Conservation (phyloP, 2,329 filamentous ascomycete genomes). For the Phialocephala sp. region DNA sequence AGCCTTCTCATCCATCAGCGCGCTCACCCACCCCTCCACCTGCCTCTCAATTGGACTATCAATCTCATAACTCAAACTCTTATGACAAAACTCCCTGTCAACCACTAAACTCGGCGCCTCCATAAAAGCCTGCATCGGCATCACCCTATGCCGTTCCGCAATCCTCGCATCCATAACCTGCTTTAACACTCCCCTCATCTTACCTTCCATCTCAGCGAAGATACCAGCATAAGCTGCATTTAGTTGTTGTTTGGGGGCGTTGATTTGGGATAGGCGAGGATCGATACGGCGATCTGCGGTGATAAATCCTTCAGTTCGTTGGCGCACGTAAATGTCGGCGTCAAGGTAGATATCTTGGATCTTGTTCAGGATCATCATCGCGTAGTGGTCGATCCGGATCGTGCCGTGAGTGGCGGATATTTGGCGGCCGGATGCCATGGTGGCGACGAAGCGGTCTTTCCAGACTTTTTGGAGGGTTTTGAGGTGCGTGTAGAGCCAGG, state of each 20-base stretch:
- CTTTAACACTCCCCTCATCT: conserved; percentile 9
- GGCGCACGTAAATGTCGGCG: conserved; percentile 28
- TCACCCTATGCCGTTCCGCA: conserved; percentile 12
- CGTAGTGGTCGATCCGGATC: conserved; percentile 31
- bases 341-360: conserved; percentile 34
- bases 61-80: conserved; percentile 27
- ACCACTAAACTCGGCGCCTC: conserved; percentile 25
- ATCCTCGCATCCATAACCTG: conserved; percentile 13
- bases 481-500: conserved; percentile 29
- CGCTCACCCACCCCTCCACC: conserved; percentile 30
- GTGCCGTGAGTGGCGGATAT: conserved; percentile 31
- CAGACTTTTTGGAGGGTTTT: conserved; percentile 29
- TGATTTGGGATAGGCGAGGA: conserved; percentile 13
- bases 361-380: conserved; percentile 33
- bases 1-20: conserved; percentile 16
- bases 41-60: conserved; percentile 19
- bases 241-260: conserved; percentile 16
- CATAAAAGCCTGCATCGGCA: conserved; percentile 27
- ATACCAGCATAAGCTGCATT: conserved; percentile 24
- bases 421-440: conserved; percentile 20
- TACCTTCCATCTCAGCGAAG: conserved; percentile 8
- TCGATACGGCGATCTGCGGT: conserved; percentile 24
- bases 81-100: conserved; percentile 31
- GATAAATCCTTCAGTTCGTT: conserved; percentile 29
- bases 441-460: conserved; percentile 28